These are phyloP conservation scores for Tetrapisispora arboricola DNA, from an alignment of 805 yeast species.

Conservation along the genomic window DNA sequence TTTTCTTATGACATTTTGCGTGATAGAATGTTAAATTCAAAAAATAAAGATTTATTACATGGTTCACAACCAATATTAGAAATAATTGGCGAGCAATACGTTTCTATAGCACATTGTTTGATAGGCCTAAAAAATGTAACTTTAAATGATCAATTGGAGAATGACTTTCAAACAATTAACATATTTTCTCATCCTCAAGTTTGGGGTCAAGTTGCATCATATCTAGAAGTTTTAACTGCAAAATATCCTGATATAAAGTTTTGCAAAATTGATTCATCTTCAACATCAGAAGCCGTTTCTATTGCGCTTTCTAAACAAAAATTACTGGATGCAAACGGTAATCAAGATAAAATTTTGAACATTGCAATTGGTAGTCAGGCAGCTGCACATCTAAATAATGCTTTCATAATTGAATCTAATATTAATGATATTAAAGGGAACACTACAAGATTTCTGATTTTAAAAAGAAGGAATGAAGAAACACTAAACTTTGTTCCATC, in stretches of 20 bases:
- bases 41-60: background rate
- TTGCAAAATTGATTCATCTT: slow-evolving; percentile 52
- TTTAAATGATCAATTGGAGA: slow-evolving; percentile 17
- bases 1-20: slow-evolving; percentile 74
- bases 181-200: slow-evolving; percentile 95
- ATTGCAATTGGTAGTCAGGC: slow-evolving; percentile 68
- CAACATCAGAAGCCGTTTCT: slow-evolving; percentile 82
- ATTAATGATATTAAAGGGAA: slow-evolving; percentile 69
- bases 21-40: slow-evolving; percentile 38
- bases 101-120: slow-evolving; percentile 71
- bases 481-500: background rate
- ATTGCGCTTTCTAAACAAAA: slow-evolving; percentile 32
- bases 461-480: slow-evolving; percentile 32
- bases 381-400: slow-evolving; percentile 51
- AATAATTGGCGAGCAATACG: slow-evolving; percentile 72
- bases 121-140: slow-evolving; percentile 30
- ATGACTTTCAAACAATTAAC: slow-evolving; percentile 34
- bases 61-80: slow-evolving; percentile 32
- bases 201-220: slow-evolving; percentile 81
- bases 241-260: slow-evolving; percentile 27
- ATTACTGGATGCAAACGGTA: slow-evolving; percentile 13
- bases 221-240: slow-evolving; percentile 33
- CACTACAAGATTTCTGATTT: slow-evolving; percentile 74
- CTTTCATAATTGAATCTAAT: slow-evolving; percentile 43
- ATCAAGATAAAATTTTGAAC: slow-evolving; percentile 26